phyloP scores from a whole-genome alignment of 2,329 filamentous ascomycete genomes.

The Curvularia spicifera region DNA sequence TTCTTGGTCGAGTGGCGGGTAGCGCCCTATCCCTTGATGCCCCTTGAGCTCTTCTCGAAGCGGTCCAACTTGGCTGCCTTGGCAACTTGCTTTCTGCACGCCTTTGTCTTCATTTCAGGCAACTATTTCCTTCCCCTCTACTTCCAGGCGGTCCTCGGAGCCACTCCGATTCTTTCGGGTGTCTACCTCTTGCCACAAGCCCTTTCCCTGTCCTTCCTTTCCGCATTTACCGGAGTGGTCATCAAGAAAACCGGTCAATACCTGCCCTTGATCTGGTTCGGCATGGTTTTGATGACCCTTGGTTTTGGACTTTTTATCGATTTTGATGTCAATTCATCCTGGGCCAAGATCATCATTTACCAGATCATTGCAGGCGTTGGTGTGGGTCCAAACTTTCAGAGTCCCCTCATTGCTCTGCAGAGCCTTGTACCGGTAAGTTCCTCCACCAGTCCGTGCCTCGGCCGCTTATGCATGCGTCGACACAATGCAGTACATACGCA shows the following conservation, averaged over 20 bases:
- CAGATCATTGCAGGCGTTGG: slow-evolving; percentile 50
- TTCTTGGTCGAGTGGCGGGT: slow-evolving; percentile 74
- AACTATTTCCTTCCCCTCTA: slow-evolving; percentile 86
- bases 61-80: slow-evolving; percentile 71
- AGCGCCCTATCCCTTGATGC: slow-evolving; percentile 80
- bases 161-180: slow-evolving; percentile 72
- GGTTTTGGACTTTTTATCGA: slow-evolving; percentile 51
- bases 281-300: slow-evolving; percentile 46
- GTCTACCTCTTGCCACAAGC: slow-evolving; percentile 76
- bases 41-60: slow-evolving; percentile 71
- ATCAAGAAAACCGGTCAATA: slow-evolving; percentile 57
- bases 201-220: slow-evolving; percentile 69
- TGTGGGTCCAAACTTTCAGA: slow-evolving; percentile 72
- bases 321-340: slow-evolving; percentile 40
- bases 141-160: slow-evolving; percentile 77
- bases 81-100: slow-evolving; percentile 72
- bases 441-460: slow-evolving; percentile 1
- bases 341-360: slow-evolving; percentile 51
- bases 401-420: slow-evolving; percentile 72
- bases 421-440: slow-evolving; percentile 60
- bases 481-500: not conserved
- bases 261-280: slow-evolving; percentile 49
- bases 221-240: slow-evolving; percentile 62
- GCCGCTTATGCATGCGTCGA: slow-evolving; percentile 2
- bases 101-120: slow-evolving; percentile 76